Conservation (phyloP, 2,329 filamentous ascomycete genomes). For the Aspergillus bombycis region DNA sequence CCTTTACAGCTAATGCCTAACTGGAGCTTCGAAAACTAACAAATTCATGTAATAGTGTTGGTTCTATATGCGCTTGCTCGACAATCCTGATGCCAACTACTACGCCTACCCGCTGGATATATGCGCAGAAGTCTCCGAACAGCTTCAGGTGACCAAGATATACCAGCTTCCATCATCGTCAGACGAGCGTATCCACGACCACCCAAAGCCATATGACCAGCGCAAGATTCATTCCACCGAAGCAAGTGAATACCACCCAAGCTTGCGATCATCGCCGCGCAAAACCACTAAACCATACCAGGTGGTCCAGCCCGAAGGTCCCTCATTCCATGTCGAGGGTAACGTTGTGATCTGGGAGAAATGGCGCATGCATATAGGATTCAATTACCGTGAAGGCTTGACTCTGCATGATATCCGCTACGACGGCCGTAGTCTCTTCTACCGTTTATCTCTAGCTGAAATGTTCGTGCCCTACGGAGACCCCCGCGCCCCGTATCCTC, state of each 20-base stretch:
- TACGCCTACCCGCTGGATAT: constrained; percentile 62
- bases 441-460: constrained; percentile 46
- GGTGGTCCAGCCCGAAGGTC: constrained; percentile 41
- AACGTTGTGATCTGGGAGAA: constrained; percentile 47
- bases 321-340: constrained; percentile 35
- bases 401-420: constrained; percentile 48
- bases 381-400: constrained; percentile 50
- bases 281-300: constrained; percentile 42
- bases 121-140: constrained; percentile 55
- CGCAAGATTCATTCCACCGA: constrained; percentile 17
- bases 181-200: constrained; percentile 43
- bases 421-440: constrained; percentile 44
- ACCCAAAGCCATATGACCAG: constrained; percentile 39
- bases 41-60: constrained; percentile 22
- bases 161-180: constrained; percentile 51
- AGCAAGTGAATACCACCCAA: constrained; percentile 40
- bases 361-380: constrained; percentile 47
- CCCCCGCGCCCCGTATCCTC: constrained; percentile 43
- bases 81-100: constrained; percentile 56
- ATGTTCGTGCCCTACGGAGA: constrained; percentile 53
- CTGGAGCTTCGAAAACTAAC: background rate
- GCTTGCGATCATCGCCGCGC: constrained; percentile 32
- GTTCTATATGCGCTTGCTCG: constrained; percentile 46
- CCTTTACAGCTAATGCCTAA: no score
- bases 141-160: constrained; percentile 55